phyloP scores from a whole-genome alignment of 306 rosid species.

The Biancaea sappan region DNA sequence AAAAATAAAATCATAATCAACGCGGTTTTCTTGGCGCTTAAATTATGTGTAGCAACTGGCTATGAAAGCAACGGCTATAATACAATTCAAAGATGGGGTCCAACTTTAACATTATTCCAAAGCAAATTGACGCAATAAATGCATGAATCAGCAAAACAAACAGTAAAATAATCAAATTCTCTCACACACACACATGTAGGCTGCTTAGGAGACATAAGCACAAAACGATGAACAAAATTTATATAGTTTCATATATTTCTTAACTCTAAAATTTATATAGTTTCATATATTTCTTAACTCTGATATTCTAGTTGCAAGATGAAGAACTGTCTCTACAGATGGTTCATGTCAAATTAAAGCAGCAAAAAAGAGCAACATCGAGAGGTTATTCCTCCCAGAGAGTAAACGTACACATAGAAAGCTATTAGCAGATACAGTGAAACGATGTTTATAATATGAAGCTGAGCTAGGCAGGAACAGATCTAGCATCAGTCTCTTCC shows the following conservation, averaged over 20 bases:
- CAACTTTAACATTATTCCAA: constrained; percentile 12
- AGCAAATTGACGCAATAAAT: neutral
- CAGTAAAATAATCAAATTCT: neutral
- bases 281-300: neutral
- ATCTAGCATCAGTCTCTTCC: constrained; percentile 40
- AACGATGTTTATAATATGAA: neutral
- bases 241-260: neutral
- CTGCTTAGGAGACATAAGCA: neutral
- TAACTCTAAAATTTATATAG: no score
- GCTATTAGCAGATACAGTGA: neutral
- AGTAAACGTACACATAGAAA: neutral
- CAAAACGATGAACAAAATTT: neutral
- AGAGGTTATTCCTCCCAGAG: neutral
- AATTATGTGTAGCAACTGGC: neutral
- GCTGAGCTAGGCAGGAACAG: constrained; percentile 29
- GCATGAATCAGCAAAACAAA: constrained; percentile 8
- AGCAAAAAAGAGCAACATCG: neutral
- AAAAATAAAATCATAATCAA: no score
- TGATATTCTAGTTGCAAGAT: neutral
- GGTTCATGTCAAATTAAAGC: neutral
- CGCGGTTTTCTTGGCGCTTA: neutral
- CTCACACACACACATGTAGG: neutral
- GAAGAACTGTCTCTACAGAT: neutral
- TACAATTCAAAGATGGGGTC: constrained; percentile 26
- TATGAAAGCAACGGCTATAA: neutral